phyloP scores from a whole-genome alignment of 441 rosid species.

The Mallotus japonicus region DNA sequence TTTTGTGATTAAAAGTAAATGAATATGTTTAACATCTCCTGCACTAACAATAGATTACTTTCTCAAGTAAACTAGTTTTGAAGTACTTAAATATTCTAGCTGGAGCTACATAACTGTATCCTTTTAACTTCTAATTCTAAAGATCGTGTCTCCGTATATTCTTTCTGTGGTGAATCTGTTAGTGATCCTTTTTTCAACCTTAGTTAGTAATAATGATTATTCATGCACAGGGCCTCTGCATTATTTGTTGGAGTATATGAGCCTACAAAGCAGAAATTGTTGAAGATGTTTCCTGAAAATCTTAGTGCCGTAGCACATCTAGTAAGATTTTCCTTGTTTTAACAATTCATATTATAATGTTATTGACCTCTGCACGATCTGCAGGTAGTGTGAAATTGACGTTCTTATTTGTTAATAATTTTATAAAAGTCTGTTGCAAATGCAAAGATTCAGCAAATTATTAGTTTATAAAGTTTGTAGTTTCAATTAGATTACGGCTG shows the following conservation, averaged over 20 bases:
- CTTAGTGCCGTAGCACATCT: conserved; percentile 88
- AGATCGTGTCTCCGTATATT: not conserved
- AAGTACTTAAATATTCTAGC: not conserved
- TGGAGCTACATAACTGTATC: not conserved
- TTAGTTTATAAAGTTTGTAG: conserved; percentile 9
- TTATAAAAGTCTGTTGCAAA: not conserved
- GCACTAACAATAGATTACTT: not conserved
- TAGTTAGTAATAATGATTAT: not conserved
- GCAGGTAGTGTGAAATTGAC: conserved; percentile 3
- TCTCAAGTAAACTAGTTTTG: not conserved
- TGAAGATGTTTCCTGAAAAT: conserved; percentile 74
- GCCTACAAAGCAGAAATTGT: conserved; percentile 87
- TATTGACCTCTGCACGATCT: not conserved
- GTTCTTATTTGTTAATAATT: conserved; percentile 7
- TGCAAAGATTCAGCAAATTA: conserved; percentile 1
- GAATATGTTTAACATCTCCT: not conserved
- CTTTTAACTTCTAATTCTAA: not conserved
- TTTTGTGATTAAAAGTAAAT: not conserved
- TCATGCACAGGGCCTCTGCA: conserved; percentile 76
- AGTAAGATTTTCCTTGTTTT: conserved; percentile 43
- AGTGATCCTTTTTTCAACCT: not conserved
- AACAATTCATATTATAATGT: conserved; percentile 2
- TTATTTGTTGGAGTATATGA: conserved; percentile 94
- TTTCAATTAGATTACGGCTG: conserved; percentile 6
- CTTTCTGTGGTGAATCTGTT: not conserved